phyloP scores from a whole-genome alignment of 805 yeast species.

The Schizosaccharomyces osmophilus region DNA sequence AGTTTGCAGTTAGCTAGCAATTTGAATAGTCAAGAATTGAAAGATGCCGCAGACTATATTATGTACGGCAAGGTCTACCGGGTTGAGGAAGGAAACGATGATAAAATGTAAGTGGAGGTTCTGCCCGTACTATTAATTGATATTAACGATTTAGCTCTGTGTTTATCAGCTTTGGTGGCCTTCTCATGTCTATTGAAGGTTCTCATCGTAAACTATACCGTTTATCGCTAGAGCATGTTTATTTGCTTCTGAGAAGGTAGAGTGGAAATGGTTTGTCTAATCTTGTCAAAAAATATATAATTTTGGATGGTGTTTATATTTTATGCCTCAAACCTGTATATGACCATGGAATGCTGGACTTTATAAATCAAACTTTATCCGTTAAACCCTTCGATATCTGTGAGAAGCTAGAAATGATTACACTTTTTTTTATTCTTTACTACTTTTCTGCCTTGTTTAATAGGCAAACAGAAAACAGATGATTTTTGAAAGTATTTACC shows the following conservation, averaged over 20 bases:
- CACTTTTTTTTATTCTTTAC: too few relatives aligned
- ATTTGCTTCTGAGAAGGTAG: not conserved
- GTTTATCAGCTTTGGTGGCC: conserved; percentile 1
- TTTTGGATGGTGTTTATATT: too few relatives aligned
- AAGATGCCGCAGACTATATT: conserved; percentile 1
- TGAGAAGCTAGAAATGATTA: too few relatives aligned
- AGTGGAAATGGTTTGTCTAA: not conserved
- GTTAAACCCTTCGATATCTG: too few relatives aligned
- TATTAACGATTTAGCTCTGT: not conserved
- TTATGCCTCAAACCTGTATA: too few relatives aligned
- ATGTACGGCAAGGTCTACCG: conserved; percentile 2
- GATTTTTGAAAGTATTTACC: too few relatives aligned
- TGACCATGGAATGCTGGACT: too few relatives aligned
- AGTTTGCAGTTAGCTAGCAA: conserved; percentile 1
- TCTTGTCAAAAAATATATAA: not conserved
- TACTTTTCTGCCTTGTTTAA: too few relatives aligned
- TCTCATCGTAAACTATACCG: not conserved
- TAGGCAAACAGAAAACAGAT: too few relatives aligned
- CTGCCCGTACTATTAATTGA: not conserved
- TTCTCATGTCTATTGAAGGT: conserved; percentile 1
- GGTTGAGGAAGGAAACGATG: not conserved
- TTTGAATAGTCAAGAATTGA: not conserved
- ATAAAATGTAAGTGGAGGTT: not conserved
- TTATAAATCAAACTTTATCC: too few relatives aligned
- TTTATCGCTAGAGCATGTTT: not conserved